Percentiles rank a stretch among this genome's conserved stretches.
Evolutionary conservation across 768 basidiomycete species (phyloP).

Genomic region (Tulasnella sp.): DNA sequence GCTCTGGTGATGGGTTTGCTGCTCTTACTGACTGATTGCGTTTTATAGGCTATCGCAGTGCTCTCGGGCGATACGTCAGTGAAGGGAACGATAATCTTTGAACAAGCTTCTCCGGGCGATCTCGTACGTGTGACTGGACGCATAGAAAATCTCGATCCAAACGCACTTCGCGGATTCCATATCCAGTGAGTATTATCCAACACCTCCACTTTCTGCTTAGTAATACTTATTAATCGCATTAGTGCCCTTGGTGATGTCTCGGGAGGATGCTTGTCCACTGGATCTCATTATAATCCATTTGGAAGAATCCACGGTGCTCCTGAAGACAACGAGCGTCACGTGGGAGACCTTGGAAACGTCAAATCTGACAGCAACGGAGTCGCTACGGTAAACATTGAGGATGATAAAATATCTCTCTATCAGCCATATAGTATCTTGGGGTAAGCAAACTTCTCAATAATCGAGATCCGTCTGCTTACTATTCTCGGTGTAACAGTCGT

Average conservation of each 20-base stretch:
- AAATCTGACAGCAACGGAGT: conserved; percentile 43
- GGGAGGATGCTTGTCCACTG: conserved; percentile 53
- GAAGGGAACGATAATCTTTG: no score
- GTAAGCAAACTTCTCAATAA: conserved; percentile 28
- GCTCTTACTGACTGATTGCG: no score
- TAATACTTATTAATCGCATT: conserved; percentile 3
- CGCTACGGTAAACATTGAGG: conserved; percentile 45
- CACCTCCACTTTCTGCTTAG: not conserved
- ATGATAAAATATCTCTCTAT: conserved; percentile 49
- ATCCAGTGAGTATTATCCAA: conserved; percentile 46
- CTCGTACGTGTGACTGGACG: conserved; percentile 52
- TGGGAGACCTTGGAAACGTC: conserved; percentile 70
- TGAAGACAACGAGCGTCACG: conserved; percentile 42
- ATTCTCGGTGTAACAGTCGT: conserved; percentile 32
- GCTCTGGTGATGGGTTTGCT: no score
- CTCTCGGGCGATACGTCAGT: no score
- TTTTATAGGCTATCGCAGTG: no score
- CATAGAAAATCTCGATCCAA: conserved; percentile 45
- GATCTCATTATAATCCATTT: conserved; percentile 67
- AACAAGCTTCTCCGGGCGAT: conserved; percentile 36
- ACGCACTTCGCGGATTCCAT: conserved; percentile 59
- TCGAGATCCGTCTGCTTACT: not conserved
- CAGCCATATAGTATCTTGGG: conserved; percentile 58
- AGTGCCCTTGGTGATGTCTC: conserved; percentile 48
- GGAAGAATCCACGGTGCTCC: conserved; percentile 53